Evolutionary conservation across 2,329 filamentous ascomycete species (phyloP).

Genomic region (Cercospora zeina): DNA sequence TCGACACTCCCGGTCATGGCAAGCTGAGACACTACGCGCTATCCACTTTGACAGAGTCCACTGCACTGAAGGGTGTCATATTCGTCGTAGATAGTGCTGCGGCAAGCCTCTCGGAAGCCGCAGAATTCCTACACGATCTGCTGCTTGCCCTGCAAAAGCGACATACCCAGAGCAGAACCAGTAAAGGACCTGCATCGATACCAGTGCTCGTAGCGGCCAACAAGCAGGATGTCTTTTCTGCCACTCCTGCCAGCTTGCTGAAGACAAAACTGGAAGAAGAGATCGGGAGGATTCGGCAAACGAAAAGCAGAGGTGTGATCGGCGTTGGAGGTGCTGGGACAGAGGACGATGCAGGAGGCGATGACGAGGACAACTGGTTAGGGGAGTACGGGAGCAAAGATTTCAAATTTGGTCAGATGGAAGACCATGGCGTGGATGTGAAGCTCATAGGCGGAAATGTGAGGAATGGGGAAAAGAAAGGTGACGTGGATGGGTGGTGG

Average conservation of each 20-base stretch:
- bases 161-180: constrained; percentile 57
- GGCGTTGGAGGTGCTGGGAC: constrained; percentile 74
- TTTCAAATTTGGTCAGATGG: constrained; percentile 79
- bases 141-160: constrained; percentile 80
- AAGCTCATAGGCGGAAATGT: constrained; percentile 76
- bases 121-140: constrained; percentile 83
- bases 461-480: constrained; percentile 50
- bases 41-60: constrained; percentile 47
- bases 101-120: constrained; percentile 65
- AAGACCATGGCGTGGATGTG: constrained; percentile 77
- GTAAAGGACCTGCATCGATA: constrained; percentile 61
- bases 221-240: constrained; percentile 94
- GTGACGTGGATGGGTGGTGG: constrained; percentile 81
- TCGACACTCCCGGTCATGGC: constrained; percentile 93
- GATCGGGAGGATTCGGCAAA: constrained; percentile 73
- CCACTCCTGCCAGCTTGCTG: constrained; percentile 75
- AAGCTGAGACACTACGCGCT: constrained; percentile 76
- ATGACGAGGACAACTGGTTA: constrained; percentile 75
- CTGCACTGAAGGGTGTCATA: constrained; percentile 68
- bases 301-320: constrained; percentile 75
- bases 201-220: constrained; percentile 86
- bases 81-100: constrained; percentile 78
- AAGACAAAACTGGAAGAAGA: constrained; percentile 75
- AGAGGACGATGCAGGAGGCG: constrained; percentile 59
- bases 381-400: constrained; percentile 74